phyloP scores from a whole-genome alignment of 345 rosid species.

The Aquilaria malaccensis region DNA sequence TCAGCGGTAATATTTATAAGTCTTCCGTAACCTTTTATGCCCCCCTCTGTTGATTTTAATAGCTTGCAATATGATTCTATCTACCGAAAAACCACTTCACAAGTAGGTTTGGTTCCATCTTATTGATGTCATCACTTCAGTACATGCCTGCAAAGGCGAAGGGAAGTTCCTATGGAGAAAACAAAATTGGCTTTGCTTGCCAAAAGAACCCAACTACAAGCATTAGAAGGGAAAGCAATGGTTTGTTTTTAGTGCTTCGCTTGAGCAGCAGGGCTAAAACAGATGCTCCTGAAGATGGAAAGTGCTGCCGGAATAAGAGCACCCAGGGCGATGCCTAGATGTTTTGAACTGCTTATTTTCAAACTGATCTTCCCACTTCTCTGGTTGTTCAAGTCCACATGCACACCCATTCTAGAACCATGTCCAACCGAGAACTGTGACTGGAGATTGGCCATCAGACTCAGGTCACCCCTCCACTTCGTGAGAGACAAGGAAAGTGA shows the following conservation, averaged over 20 bases:
- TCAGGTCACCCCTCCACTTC: constrained; percentile 29
- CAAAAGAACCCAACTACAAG: too few species aligned
- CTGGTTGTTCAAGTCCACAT: constrained; percentile 37
- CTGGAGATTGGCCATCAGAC: constrained; percentile 30
- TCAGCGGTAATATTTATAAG: too few species aligned
- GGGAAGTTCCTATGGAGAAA: too few species aligned
- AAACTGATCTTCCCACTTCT: constrained; percentile 31
- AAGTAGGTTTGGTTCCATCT: too few species aligned
- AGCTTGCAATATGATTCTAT: too few species aligned
- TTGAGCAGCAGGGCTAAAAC: constrained; percentile 9
- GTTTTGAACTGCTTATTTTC: constrained; percentile 37
- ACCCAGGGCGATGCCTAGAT: constrained; percentile 24
- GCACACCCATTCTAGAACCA: constrained; percentile 24
- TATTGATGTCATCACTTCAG: too few species aligned
- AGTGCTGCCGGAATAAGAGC: constrained; percentile 28
- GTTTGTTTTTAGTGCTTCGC: background rate
- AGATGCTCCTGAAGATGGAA: constrained; percentile 20
- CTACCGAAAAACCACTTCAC: too few species aligned
- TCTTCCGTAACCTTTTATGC: too few species aligned
- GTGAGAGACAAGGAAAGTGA: constrained; percentile 27
- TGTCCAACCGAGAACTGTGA: constrained; percentile 31
- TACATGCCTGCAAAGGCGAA: too few species aligned
- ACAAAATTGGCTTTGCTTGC: too few species aligned
- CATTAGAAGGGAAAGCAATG: too few species aligned
- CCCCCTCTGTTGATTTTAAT: too few species aligned